Evolutionary conservation across 441 rosid species (phyloP).

Genomic region (Arabidopsis lyrata): DNA sequence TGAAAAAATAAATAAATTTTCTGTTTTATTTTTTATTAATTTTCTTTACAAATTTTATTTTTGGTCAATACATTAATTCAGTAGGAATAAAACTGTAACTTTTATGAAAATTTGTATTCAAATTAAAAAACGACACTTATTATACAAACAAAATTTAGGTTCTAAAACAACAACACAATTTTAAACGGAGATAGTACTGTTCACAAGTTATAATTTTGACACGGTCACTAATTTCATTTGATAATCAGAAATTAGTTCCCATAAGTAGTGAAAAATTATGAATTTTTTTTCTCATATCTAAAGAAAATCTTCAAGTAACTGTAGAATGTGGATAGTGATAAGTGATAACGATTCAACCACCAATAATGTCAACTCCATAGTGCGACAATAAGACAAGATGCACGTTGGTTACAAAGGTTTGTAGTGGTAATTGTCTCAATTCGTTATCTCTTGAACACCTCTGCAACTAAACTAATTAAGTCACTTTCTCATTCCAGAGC

Average conservation of each 20-base stretch:
- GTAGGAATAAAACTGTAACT: no score
- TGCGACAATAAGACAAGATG: conserved; percentile 34
- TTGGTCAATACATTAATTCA: no score
- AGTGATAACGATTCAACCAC: conserved; percentile 29
- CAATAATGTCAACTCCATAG: conserved; percentile 33
- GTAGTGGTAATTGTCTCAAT: conserved; percentile 25
- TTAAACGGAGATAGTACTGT: not conserved
- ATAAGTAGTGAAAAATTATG: not conserved
- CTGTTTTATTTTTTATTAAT: no score
- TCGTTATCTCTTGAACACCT: conserved; percentile 12
- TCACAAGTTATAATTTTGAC: not conserved
- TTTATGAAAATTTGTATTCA: no score
- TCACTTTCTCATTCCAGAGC: conserved; percentile 22
- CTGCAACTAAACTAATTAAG: conserved; percentile 14
- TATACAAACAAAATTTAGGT: no score
- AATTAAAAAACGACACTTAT: no score
- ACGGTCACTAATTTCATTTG: not conserved
- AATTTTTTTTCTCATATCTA: not conserved
- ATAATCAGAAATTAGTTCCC: conserved; percentile 5
- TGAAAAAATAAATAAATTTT: no score
- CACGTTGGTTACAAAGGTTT: conserved; percentile 37
- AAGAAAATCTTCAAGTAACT: not conserved
- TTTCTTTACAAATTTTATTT: no score
- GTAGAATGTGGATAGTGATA: conserved; percentile 28
- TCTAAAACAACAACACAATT: not conserved